Evolutionary conservation across 768 basidiomycete species (phyloP).

Genomic region (Gautieria morchelliformis): DNA sequence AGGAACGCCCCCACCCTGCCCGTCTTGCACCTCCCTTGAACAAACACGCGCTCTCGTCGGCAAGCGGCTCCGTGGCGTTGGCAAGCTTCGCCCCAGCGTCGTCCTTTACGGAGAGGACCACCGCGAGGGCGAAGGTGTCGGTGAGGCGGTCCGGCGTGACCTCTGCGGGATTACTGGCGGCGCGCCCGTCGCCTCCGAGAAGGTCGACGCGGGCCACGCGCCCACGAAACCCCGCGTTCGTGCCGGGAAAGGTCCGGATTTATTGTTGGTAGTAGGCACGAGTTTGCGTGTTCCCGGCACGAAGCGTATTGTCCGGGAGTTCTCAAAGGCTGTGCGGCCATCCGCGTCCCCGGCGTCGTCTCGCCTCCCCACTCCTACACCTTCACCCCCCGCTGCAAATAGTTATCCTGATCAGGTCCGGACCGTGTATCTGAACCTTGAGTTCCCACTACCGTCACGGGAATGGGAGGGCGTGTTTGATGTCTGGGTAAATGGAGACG

Average conservation of each 20-base stretch:
- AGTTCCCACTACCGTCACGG: conserved; percentile 74
- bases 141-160: conserved; percentile 74
- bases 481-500: conserved; percentile 81
- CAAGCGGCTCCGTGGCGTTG: conserved; percentile 72
- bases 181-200: neutral
- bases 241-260: conserved; percentile 58
- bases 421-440: conserved; percentile 76
- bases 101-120: conserved; percentile 88
- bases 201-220: conserved; percentile 20
- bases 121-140: conserved; percentile 79
- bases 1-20: conserved; percentile 67
- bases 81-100: conserved; percentile 75
- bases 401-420: conserved; percentile 30
- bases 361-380: conserved; percentile 13
- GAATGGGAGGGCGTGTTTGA: conserved; percentile 92
- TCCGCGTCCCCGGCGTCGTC: neutral
- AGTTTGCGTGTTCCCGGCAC: conserved; percentile 85
- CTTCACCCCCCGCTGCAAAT: conserved; percentile 34
- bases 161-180: conserved; percentile 47
- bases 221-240: neutral
- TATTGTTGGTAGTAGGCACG: conserved; percentile 84
- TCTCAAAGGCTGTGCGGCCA: conserved; percentile 55
- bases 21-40: conserved; percentile 65
- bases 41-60: conserved; percentile 61
- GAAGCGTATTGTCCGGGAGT: conserved; percentile 84